phyloP scores from a whole-genome alignment of 2,329 filamentous ascomycete species.

The Nannizzia gypsea region DNA sequence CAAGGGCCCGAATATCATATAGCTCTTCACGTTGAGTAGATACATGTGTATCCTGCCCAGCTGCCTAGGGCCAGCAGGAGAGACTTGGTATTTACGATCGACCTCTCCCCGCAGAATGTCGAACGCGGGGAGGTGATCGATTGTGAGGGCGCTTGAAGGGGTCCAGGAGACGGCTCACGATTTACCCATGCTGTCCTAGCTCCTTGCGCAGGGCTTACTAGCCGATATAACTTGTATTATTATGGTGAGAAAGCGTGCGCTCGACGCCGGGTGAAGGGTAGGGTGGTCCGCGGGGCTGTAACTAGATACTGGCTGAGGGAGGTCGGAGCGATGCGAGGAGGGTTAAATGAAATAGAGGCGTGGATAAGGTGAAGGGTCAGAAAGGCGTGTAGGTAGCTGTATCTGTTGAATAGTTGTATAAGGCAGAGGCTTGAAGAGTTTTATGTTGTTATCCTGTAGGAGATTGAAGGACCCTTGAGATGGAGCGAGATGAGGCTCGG shows the following conservation, averaged over 20 bases:
- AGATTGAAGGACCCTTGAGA: no score
- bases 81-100: background rate
- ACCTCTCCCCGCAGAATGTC: background rate
- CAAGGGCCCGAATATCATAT: no score
- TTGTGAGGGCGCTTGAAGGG: background rate
- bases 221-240: background rate
- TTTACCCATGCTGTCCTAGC: constrained; percentile 3
- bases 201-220: background rate
- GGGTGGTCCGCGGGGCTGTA: background rate
- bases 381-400: background rate
- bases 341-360: background rate
- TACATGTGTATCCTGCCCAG: background rate
- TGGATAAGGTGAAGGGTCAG: background rate
- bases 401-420: background rate
- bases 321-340: background rate
- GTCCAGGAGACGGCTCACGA: background rate
- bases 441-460: no score
- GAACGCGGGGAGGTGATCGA: background rate
- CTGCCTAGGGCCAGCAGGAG: background rate
- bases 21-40: background rate
- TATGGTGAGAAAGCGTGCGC: background rate
- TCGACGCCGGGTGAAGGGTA: background rate
- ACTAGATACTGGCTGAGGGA: background rate
- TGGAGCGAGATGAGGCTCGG: no score
- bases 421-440: background rate